Evolutionary conservation across 2,329 filamentous ascomycete genomes (phyloP).

Genomic region (Ophiostoma fasciatum): DNA sequence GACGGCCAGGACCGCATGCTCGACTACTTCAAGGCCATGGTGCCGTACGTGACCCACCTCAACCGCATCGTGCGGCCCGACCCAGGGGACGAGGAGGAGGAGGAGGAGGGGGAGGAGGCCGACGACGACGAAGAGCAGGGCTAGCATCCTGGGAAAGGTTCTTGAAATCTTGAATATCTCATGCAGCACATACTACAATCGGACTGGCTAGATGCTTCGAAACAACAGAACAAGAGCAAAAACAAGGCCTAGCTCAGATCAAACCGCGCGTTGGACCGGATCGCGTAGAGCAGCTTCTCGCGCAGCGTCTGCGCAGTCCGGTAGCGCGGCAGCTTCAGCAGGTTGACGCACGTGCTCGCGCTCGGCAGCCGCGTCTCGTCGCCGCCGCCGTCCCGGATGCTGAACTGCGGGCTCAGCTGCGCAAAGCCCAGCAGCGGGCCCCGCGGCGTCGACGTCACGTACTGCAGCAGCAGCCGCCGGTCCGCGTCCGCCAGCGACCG

Average conservation of each 20-base stretch:
- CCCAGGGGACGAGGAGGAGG: conserved; percentile 23
- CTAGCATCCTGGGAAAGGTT: too few species aligned
- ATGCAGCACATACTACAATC: too few species aligned
- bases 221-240: too few species aligned
- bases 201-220: too few species aligned
- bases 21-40: conserved; percentile 51
- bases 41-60: conserved; percentile 62
- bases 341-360: conserved; percentile 89
- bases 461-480: conserved; percentile 76
- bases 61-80: conserved; percentile 65
- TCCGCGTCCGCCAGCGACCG: conserved; percentile 58
- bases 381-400: conserved; percentile 67
- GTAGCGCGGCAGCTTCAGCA: conserved; percentile 85
- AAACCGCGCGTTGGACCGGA: conserved; percentile 83
- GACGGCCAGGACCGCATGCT: conserved; percentile 51
- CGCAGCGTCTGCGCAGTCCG: conserved; percentile 47
- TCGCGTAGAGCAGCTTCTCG: conserved; percentile 76
- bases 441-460: conserved; percentile 84
- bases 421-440: conserved; percentile 82
- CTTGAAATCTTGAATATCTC: too few species aligned
- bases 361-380: conserved; percentile 74
- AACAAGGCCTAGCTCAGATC: conserved; percentile 42
- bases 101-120: conserved; percentile 3
- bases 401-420: conserved; percentile 73
- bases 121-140: background rate